Percentiles rank a stretch among this genome's conserved stretches.
phyloP scores from a whole-genome alignment of 139 green algal genomes.

The Zygnema cylindricum region DNA sequence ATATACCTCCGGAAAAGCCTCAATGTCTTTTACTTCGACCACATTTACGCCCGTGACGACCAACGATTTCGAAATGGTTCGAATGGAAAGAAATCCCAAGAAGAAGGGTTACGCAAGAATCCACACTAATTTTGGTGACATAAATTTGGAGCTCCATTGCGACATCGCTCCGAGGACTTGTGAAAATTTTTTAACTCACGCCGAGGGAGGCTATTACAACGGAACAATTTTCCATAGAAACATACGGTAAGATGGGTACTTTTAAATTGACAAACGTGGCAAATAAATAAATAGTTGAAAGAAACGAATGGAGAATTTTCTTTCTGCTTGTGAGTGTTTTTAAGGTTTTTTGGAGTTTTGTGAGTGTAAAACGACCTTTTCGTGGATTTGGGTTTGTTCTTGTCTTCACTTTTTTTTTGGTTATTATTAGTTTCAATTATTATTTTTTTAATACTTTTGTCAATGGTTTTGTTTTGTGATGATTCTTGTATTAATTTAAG shows the following conservation, averaged over 20 bases:
- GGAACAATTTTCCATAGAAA: constrained; percentile 86
- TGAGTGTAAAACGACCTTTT: no score
- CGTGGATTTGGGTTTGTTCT: no score
- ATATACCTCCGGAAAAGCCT: constrained; percentile 66
- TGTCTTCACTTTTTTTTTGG: no score
- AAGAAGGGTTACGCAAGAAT: constrained; percentile 90
- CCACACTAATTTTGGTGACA: constrained; percentile 80
- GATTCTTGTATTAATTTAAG: no score
- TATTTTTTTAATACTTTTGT: no score
- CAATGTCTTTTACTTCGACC: constrained; percentile 86
- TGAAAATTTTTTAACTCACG: constrained; percentile 96
- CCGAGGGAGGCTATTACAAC: constrained; percentile 89
- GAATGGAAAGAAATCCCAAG: constrained; percentile 76
- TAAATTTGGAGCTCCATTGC: constrained; percentile 69
- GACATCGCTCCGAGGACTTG: constrained; percentile 76
- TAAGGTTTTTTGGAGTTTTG: no score
- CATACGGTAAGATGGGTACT: constrained; percentile 75
- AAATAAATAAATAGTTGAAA: no score
- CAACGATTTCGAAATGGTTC: constrained; percentile 67
- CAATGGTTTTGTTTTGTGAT: no score
- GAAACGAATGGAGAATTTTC: no score
- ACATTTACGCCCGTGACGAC: constrained; percentile 67
- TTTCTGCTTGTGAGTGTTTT: no score
- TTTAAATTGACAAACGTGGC: no score
- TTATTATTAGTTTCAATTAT: no score